Base-by-base conservation (phyloP, 2,329 filamentous ascomycete genomes). In the Torrubiellomyces zombiae region DNA sequence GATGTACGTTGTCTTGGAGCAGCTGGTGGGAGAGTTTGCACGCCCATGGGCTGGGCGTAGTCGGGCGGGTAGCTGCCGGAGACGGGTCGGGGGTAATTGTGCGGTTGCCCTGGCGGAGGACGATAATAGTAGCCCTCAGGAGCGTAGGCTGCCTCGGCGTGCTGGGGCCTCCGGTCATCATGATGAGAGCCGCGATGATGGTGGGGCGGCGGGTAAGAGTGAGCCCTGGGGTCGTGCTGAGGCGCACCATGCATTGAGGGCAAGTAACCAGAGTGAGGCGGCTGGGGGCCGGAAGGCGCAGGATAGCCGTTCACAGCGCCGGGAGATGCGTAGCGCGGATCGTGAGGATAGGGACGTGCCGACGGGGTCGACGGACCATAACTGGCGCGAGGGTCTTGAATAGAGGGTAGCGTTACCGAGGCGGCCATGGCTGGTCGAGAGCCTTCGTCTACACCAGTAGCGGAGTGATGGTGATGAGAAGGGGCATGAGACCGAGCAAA, bases 1-100 rank as follows among this genome's bases (percentile, higher is more conserved):
- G 64, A 68, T 2, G 65, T 70, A 16, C 66, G 52, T 40, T 70
- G 65, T 13, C 65, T 51, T 2, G 66, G 66, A 4, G 66, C 65
- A 12, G 63, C 58, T 38, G 65, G 63, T 8, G 53, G 49, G 43
- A 59, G 48, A 11, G 50, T 44, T 18, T 51, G 44, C 15, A 42
- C 44, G 12, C 38, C 47, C 19, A 47, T 51, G 11, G 43, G 33
- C 20, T 43, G 43, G 6, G 36, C 47, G 25, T 51, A 54, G 11
- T 52, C 51, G 7, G 44, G 43, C 26, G 40, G 41, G 23, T 48
- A 48, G 6, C 43, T 37, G 11, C 42, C 43, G 21, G 44, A 37
- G 9, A 41, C 39, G 25, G 42, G 37, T 10, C 38, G 39, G 12
- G 38, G 28, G 21, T 39, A 39, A 15, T 34, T 33, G 16, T 34